Base-by-base conservation (phyloP, 306 rosid species). In the Cicer pinnatifidum region DNA sequence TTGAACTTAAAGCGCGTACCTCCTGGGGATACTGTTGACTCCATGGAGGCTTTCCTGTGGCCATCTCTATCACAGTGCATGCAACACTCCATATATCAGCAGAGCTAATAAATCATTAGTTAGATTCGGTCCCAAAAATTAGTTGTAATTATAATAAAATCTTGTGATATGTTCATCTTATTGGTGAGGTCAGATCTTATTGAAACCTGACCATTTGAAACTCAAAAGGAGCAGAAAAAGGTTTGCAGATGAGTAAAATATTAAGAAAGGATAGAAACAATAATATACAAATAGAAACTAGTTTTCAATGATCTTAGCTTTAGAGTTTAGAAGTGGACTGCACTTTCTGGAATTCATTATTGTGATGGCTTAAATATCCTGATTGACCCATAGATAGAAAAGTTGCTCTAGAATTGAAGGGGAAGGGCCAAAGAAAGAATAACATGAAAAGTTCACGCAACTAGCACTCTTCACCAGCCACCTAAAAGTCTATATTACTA, bases 81-180 rank as follows among this genome's bases (percentile, higher is more conserved):
- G 97, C 98, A 78, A 92, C 97, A 82, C 98, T 92, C 98, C 98
- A 92, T 86, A 92, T 87, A 82, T 92, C 98, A 81, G 98, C 91
- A 82, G 98, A 89, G 81, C 98, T 92, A 77, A 73, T 47, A 83
- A 78, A 67, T 38, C 58, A 80, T 44, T 51, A 73, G 80, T 71
- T 78, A 57, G 66, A 62, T 11, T 28, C 5, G 8, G 0, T 59
- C 62, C 9, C 60, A 53, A 56, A 28, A 78, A 61, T 48, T 8
- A 10, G 9, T 38, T 39, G 64, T 68, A 58, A 45, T 64, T 58
- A 47, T 46, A 68, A 56, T 12, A 57, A 67, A 47, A 67, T 67
- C 60, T 52, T 56, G 37, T 58, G 67, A 76, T 57, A 17, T 56
- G 46, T 17, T 6, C 47, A 23, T 41, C 70, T 50, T 50, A n/a